Evolutionary conservation across 345 rosid genomes (phyloP), one percentile per base, ranked within the genome.

Genomic region (Bruguiera gymnorhiza): DNA sequence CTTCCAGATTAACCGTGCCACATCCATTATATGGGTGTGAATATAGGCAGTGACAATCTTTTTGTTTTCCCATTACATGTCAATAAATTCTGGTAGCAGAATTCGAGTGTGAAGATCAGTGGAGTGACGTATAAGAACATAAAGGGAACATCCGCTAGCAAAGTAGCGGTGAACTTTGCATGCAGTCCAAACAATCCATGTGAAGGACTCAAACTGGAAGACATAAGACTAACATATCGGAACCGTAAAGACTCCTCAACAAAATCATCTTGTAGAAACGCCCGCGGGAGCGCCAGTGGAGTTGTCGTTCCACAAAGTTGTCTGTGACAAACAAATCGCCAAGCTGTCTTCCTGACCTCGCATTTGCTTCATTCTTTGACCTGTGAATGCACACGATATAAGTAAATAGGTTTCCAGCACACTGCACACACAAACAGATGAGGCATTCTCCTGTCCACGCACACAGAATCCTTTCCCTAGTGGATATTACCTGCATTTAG

Each of bases 181-280:
- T 80, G 83, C 78, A 73, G 76, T 66, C 26, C 69, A 29, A 80
- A 60, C 27, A 46, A 65, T 27, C 80, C 78, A 6, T 80, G 83
- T 55, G 58, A 19, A 9, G 80, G 73, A 69, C 70, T 76, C 11
- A 63, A 64, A 21, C 48, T 80, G 63, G 63, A 66, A 13, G 43
- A 76, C 68, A 68, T 80, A 60, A 73, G 59, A 8, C 72, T 80
- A 6, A 69, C 80, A 6, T 65, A 70, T 50, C 13, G 24, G 7
- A 48, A 16, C 6, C 4, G 8, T 29, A 37, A 19, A 60, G 26
- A 37, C 62, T 1, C 19, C 3, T 8, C 37, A 2, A 27, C 76
- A 4, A 50, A 72, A 29, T 76, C 83, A 2, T 70, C 66, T 29
- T 76, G 80, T 31, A 56, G 54, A 39, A 23, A 70, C 51, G 76